A percentile compares a stretch with the other conserved stretches of the same genome.
Evolutionary conservation across 371 early-diverging fungal species (phyloP).

Genomic region (Rhizomucor pusillus): DNA sequence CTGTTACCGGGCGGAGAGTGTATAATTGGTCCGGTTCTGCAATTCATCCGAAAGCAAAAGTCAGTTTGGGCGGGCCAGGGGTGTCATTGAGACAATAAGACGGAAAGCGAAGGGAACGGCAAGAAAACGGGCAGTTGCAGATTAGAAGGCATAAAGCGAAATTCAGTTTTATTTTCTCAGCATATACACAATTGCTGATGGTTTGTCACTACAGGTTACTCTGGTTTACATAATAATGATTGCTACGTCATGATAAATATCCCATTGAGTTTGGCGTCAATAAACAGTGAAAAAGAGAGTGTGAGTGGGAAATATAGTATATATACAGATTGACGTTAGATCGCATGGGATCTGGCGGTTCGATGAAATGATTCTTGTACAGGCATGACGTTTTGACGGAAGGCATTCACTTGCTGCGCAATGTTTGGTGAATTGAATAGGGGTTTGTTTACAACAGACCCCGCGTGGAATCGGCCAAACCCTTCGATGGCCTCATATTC

Average conservation of each 20-base stretch:
- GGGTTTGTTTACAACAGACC: neutral
- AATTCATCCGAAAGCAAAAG: too few relatives aligned
- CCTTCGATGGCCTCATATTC: slow-evolving; percentile 44
- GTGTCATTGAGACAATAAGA: too few relatives aligned
- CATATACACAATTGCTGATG: neutral
- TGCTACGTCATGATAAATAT: too few relatives aligned
- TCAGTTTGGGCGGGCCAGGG: too few relatives aligned
- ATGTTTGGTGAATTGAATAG: slow-evolving; percentile 18
- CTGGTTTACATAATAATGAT: neutral
- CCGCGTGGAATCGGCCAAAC: slow-evolving; percentile 28
- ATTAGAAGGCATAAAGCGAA: neutral
- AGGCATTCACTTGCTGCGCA: slow-evolving; percentile 30
- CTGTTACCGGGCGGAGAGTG: neutral
- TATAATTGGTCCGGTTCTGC: too few relatives aligned
- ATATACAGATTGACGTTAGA: neutral
- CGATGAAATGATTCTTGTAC: slow-evolving; percentile 28
- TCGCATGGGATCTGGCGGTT: slow-evolving; percentile 4
- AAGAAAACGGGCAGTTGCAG: neutral
- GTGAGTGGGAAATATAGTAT: too few relatives aligned
- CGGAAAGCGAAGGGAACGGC: slow-evolving; percentile 3
- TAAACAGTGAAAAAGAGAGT: too few relatives aligned
- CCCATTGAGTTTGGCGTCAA: too few relatives aligned
- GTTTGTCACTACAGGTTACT: slow-evolving; percentile 1
- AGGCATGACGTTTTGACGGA: slow-evolving; percentile 28
- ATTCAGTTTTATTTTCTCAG: neutral